Percentiles rank a stretch among this genome's conserved stretches.
Evolutionary conservation across 202 grass and related monocot species (phyloP).

Genomic region (Carex arenaria): DNA sequence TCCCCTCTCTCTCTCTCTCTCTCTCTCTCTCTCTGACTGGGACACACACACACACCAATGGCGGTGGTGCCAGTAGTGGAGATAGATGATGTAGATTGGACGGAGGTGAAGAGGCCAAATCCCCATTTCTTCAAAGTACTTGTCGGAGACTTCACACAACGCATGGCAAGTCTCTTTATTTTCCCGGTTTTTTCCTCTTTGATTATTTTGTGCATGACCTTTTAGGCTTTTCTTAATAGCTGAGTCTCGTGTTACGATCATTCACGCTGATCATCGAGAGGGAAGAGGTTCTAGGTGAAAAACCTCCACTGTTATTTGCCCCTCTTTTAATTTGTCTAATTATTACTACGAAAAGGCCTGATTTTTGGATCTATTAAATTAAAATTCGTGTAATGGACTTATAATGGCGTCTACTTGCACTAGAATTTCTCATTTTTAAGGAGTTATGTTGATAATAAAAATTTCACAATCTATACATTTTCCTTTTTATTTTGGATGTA

Average conservation of each 20-base stretch:
- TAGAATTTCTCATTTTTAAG: neutral
- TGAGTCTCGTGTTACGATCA: neutral
- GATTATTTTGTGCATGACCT: neutral
- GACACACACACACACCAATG: neutral
- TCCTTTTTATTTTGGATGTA: neutral
- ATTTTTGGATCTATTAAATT: neutral
- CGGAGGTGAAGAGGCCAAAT: conserved; percentile 30
- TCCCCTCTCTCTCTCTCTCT: neutral
- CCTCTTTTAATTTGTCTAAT: neutral
- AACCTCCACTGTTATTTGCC: neutral
- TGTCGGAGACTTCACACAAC: conserved; percentile 39
- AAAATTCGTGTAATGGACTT: neutral
- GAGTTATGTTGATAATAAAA: too few species aligned
- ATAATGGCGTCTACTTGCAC: neutral
- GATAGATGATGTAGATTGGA: conserved; percentile 15
- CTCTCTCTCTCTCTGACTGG: neutral
- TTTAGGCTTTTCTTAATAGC: neutral
- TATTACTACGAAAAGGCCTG: neutral
- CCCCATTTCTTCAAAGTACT: conserved; percentile 69
- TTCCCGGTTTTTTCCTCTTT: neutral
- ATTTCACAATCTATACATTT: too few species aligned
- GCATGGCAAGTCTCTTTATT: conserved; percentile 39
- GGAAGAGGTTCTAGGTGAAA: neutral
- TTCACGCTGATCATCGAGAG: neutral
- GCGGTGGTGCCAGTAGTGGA: neutral